phyloP scores from a whole-genome alignment of 2,329 filamentous ascomycete genomes.

The Hymenoscyphus fraxineus region DNA sequence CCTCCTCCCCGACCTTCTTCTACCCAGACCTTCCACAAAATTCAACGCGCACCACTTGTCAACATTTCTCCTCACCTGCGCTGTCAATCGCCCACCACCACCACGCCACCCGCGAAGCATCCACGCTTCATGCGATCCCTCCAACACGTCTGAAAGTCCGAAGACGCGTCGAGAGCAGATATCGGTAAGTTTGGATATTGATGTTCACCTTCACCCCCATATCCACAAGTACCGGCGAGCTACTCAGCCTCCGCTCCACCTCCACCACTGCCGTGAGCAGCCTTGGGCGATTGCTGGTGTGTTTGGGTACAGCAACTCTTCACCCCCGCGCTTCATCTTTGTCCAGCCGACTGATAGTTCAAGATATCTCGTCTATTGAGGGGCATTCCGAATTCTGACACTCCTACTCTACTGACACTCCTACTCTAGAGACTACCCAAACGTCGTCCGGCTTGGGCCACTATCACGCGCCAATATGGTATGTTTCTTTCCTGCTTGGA shows the following conservation, averaged over 20 bases:
- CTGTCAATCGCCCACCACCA: slow-evolving; percentile 16
- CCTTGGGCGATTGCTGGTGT: slow-evolving; percentile 12
- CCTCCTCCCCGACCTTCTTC: slow-evolving; percentile 4
- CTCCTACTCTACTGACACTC: slow-evolving; percentile 24
- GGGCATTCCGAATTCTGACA: slow-evolving; percentile 27
- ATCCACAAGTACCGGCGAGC: slow-evolving; percentile 1
- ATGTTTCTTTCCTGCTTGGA: slow-evolving; percentile 1
- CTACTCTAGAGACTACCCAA: slow-evolving; percentile 22
- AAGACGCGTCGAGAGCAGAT: slow-evolving; percentile 30
- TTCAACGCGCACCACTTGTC: slow-evolving; percentile 6
- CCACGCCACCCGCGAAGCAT: slow-evolving; percentile 28
- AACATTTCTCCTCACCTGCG: slow-evolving; percentile 24
- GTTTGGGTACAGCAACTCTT: not conserved
- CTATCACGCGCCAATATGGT: slow-evolving; percentile 29
- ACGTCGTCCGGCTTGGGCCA: slow-evolving; percentile 16
- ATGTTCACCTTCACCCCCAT: slow-evolving; percentile 10
- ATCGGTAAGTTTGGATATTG: slow-evolving; percentile 28
- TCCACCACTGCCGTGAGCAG: slow-evolving; percentile 11
- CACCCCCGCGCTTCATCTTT: not conserved
- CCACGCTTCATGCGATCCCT: slow-evolving; percentile 32
- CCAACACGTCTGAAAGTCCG: slow-evolving; percentile 20
- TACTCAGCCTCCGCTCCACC: slow-evolving; percentile 1
- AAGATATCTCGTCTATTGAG: slow-evolving; percentile 7
- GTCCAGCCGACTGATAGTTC: not conserved
- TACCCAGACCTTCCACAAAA: not conserved